A percentile compares a stretch with the other conserved stretches of the same genome.
phyloP scores from a whole-genome alignment of 2,329 filamentous ascomycete genomes.

The Arachnopeziza araneosa region DNA sequence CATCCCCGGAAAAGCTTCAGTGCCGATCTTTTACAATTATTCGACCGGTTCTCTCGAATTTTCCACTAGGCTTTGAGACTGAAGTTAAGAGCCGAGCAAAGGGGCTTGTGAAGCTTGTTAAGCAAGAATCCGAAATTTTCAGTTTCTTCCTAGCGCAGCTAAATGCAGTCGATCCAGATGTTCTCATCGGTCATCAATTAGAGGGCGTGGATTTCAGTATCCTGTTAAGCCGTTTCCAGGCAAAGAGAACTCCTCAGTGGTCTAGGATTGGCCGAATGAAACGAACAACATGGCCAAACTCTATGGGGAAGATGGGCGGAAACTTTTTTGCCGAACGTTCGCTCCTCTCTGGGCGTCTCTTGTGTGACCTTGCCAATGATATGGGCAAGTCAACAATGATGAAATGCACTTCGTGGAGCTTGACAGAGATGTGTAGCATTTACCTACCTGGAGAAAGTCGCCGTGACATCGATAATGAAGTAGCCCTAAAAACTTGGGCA shows the following conservation, averaged over 20 bases:
- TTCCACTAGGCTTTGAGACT: constrained; percentile 81
- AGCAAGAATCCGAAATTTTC: constrained; percentile 77
- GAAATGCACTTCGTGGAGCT: constrained; percentile 95
- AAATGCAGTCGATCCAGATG: constrained; percentile 84
- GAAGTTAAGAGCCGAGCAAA: constrained; percentile 65
- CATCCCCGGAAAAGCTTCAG: constrained; percentile 79
- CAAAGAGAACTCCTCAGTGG: constrained; percentile 91
- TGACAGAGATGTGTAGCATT: constrained; percentile 94
- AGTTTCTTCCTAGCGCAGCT: constrained; percentile 86
- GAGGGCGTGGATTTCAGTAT: constrained; percentile 96
- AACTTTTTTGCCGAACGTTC: constrained; percentile 93
- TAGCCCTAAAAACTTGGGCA: constrained; percentile 80
- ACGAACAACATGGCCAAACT: constrained; percentile 78
- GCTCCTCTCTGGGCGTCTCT: constrained; percentile 77
- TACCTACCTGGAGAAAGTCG: constrained; percentile 65
- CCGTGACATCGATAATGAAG: constrained; percentile 83
- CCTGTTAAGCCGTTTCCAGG: constrained; percentile 76
- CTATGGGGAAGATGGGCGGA: constrained; percentile 77
- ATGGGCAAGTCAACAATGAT: constrained; percentile 95
- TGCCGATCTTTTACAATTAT: constrained; percentile 90
- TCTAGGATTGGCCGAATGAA: constrained; percentile 85
- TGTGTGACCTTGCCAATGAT: constrained; percentile 94
- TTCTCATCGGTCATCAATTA: constrained; percentile 89
- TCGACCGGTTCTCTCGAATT: constrained; percentile 68
- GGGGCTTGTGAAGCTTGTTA: constrained; percentile 74